phyloP scores from a whole-genome alignment of 176 grass and related monocot genomes.

The Canna indica region DNA sequence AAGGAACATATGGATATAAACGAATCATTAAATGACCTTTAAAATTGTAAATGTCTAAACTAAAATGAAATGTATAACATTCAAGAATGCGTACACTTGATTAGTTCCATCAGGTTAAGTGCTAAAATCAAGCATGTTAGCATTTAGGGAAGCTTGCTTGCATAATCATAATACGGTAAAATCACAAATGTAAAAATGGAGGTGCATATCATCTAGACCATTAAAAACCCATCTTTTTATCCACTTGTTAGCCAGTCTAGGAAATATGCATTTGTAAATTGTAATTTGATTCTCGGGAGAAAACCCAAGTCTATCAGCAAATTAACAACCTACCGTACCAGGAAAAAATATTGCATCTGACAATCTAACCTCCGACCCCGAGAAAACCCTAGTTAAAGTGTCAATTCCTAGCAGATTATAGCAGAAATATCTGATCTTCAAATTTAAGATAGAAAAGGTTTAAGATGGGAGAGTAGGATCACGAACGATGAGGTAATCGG shows the following conservation, averaged over 20 bases:
- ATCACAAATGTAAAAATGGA: not conserved
- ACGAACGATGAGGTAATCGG: conserved; percentile 78
- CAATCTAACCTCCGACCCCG: not conserved
- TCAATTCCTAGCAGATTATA: not conserved
- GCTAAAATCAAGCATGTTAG: not conserved
- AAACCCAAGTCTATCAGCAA: not conserved
- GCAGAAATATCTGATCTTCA: no score
- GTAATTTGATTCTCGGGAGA: not conserved
- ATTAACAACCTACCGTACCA: no score
- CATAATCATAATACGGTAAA: not conserved
- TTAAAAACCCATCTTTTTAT: not conserved
- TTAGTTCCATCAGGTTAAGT: not conserved
- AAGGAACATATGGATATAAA: no score
- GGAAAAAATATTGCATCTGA: not conserved
- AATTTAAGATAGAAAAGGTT: not conserved
- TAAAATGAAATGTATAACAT: not conserved
- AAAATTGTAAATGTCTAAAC: no score
- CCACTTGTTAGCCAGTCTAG: not conserved
- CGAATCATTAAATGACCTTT: no score
- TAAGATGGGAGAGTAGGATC: not conserved
- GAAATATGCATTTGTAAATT: not conserved
- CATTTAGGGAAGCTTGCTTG: not conserved
- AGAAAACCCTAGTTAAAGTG: not conserved
- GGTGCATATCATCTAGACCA: not conserved
- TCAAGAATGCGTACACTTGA: not conserved